Percentiles rank a stretch among this genome's conserved stretches.
Evolutionary conservation across 179 eudicot genomes (phyloP).

Genomic region (Beta lomatogona): DNA sequence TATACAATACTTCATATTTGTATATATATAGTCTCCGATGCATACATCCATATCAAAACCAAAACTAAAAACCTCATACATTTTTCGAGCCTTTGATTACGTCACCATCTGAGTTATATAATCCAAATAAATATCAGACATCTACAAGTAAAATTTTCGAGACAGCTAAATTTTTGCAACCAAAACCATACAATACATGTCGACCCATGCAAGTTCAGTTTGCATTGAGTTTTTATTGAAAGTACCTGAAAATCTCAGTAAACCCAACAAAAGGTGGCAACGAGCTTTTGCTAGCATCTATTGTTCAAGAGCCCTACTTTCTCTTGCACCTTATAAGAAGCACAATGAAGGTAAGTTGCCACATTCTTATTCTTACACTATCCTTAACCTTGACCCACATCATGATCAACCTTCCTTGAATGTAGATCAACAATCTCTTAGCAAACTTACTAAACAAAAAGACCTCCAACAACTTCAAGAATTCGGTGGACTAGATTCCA

Average conservation of each 20-base stretch:
- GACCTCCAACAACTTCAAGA: slow-evolving; percentile 25
- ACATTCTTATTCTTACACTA: slow-evolving; percentile 24
- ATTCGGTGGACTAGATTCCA: slow-evolving; percentile 25
- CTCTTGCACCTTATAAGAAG: background rate
- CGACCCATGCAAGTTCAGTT: slow-evolving; percentile 7
- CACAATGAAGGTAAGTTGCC: background rate
- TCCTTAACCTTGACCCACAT: slow-evolving; percentile 25
- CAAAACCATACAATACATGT: background rate
- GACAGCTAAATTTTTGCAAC: no score
- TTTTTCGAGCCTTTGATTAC: no score
- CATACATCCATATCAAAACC: no score
- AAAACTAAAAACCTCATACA: no score
- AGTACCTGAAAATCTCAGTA: slow-evolving; percentile 19
- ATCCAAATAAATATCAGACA: no score
- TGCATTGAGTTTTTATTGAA: slow-evolving; percentile 30
- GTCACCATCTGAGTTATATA: no score
- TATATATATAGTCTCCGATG: no score
- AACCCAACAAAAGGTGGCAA: slow-evolving; percentile 48
- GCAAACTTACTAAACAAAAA: slow-evolving; percentile 24
- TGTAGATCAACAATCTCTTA: slow-evolving; percentile 24
- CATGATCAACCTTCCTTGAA: slow-evolving; percentile 22
- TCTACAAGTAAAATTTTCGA: no score
- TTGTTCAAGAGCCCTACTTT: slow-evolving; percentile 43
- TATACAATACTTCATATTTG: no score
- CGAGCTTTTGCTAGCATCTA: slow-evolving; percentile 46